Conservation (phyloP, 2,329 filamentous ascomycete genomes). For the Colletotrichum sp. region DNA sequence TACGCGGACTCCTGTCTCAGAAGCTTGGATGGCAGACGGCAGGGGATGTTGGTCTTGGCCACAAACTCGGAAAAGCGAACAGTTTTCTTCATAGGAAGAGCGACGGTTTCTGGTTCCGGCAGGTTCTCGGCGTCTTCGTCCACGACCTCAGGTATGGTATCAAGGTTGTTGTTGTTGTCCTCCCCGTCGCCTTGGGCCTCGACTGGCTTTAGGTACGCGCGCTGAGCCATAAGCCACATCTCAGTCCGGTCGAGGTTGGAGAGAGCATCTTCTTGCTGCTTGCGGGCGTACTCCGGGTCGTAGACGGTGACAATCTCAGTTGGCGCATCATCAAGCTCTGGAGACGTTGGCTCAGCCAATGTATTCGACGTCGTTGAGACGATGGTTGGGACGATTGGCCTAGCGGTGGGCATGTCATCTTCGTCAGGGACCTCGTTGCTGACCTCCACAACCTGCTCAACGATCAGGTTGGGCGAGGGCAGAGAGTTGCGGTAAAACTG, state of each 20-base stretch:
- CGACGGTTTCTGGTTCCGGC: constrained; percentile 27
- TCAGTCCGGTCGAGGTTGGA: constrained; percentile 85
- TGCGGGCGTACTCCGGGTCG: constrained; percentile 75
- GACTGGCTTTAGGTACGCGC: constrained; percentile 74
- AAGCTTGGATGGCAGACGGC: constrained; percentile 57
- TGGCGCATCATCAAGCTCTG: constrained; percentile 59
- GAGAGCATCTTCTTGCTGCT: constrained; percentile 72
- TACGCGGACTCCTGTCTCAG: constrained; percentile 75
- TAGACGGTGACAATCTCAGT: constrained; percentile 73
- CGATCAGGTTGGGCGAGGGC: constrained; percentile 39
- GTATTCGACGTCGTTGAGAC: constrained; percentile 33
- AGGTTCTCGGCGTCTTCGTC: constrained; percentile 34
- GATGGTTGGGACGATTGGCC: constrained; percentile 41
- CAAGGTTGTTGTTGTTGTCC: constrained; percentile 23
- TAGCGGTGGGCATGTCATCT: constrained; percentile 70
- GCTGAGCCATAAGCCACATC: constrained; percentile 84
- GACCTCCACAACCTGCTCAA: constrained; percentile 73
- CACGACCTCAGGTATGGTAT: constrained; percentile 38
- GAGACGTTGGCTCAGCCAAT: constrained; percentile 40
- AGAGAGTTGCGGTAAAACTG: constrained; percentile 43
- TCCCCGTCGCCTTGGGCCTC: constrained; percentile 45
- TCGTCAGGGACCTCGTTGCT: constrained; percentile 52
- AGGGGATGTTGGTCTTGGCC: constrained; percentile 48
- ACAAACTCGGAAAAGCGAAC: constrained; percentile 73
- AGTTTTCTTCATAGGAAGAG: constrained; percentile 65